A percentile compares a stretch with the other conserved stretches of the same genome.
These are phyloP conservation scores for Tolypocladium ophioglossoides DNA, from an alignment of 2,329 filamentous ascomycete genomes.

Conservation along the genomic window DNA sequence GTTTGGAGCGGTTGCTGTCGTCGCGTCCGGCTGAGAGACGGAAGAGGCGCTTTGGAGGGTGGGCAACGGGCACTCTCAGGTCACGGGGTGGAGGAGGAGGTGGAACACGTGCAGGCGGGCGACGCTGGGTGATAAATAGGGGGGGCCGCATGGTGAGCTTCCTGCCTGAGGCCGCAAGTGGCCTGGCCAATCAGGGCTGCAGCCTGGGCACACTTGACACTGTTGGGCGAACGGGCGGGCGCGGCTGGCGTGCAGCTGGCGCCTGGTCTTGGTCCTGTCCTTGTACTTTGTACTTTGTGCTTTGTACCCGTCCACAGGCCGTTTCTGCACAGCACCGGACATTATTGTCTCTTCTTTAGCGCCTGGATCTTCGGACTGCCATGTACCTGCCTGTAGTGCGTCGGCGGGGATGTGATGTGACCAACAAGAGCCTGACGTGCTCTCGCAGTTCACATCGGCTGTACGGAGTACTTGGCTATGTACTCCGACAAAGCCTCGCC, in stretches of 20 bases:
- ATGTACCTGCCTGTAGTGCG: too few relatives aligned
- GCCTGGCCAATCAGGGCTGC: constrained; percentile 3
- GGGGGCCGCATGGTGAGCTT: neutral
- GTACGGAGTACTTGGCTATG: too few relatives aligned
- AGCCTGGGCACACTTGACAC: neutral
- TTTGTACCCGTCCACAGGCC: neutral
- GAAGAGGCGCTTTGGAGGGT: neutral
- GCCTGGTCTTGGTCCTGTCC: too few relatives aligned
- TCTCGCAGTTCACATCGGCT: too few relatives aligned
- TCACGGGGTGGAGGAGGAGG: constrained; percentile 8
- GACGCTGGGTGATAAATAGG: constrained; percentile 4
- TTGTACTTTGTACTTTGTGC: neutral
- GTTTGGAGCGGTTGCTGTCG: neutral
- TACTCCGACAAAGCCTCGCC: too few relatives aligned
- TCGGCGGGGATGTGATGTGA: too few relatives aligned
- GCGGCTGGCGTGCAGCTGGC: neutral
- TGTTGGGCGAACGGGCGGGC: neutral
- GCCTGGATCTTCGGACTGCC: neutral
- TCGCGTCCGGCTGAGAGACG: neutral
- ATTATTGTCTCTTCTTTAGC: neutral
- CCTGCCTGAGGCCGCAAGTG: constrained; percentile 4
- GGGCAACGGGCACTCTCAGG: constrained; percentile 2
- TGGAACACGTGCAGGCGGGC: constrained; percentile 9
- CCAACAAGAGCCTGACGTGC: too few relatives aligned
- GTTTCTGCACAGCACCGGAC: neutral